Evolutionary conservation across 805 yeast genomes (phyloP), one percentile per base, ranked within the genome.

Genomic region (Kluyveromyces starmeri): DNA sequence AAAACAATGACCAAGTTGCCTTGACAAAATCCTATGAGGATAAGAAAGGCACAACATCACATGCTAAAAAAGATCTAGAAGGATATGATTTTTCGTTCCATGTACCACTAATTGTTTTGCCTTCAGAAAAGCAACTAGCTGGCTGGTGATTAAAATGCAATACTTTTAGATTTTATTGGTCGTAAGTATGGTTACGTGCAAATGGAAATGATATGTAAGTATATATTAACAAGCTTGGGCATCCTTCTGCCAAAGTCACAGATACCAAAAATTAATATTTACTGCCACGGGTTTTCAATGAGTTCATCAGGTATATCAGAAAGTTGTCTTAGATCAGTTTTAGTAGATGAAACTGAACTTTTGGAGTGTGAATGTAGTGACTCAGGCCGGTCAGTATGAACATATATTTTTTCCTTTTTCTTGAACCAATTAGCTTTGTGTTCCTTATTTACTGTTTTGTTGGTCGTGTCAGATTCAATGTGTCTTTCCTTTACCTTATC

Each of bases 51-150:
- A 35, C 39, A 7, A 37, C 62, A 7, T 44, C 38, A 10, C 50
- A 52, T 23, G 64, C 66, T 0, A 55, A 45, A 23, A 62, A 61
- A 20, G 43, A 42, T 15, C 18, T 66, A 9, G 59, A 53, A 15
- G 71, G 71, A 6, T 51, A 47, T 15, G 66, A 59, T 18, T 65
- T 73, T 38, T 49, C 55, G 7, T 67, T 71, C 34, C 55, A 65
- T 26, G 47, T 72, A 5, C 76, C 77, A 2, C 24, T 72, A 1
- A 50, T 55, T 16, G 59, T 72, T 1, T 42, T 70, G 12, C 74
- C 76, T 1, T 53, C 71, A 4, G 58, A 65, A 23, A 58, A 61
- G 27, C 68, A 64, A 40, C 64, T 68, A 40, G 73, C 73, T 24
- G 77, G 76, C 6, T 59, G 71, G 53, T 56, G 58, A 28, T n/a